These are phyloP conservation scores for Colletotrichum melonis DNA, from an alignment of 2,329 filamentous ascomycete genomes.

Conservation along the genomic window DNA sequence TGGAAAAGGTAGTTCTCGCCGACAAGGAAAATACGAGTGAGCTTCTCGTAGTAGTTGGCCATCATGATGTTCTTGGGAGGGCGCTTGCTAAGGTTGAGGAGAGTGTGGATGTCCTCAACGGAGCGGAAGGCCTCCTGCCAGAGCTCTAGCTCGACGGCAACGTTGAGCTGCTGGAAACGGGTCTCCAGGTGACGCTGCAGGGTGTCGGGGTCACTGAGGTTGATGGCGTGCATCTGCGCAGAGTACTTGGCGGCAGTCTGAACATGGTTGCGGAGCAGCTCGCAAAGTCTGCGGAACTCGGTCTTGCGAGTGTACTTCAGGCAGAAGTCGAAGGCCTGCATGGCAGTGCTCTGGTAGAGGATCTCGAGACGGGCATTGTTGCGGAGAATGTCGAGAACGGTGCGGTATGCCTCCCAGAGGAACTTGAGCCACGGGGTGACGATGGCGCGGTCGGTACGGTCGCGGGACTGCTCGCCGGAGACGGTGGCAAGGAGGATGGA, in stretches of 20 bases:
- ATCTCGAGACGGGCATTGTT: constrained; percentile 98
- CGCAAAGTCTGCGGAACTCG: constrained; percentile 97
- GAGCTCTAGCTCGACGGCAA: constrained; percentile 95
- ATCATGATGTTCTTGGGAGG: constrained; percentile 99
- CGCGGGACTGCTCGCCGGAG: constrained; percentile 95
- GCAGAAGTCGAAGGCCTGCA: constrained; percentile 99
- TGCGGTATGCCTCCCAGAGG: constrained; percentile 98
- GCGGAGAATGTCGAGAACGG: constrained; percentile 96
- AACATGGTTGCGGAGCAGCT: constrained; percentile 97
- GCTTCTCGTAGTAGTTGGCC: constrained; percentile 99
- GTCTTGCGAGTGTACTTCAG: constrained; percentile 98
- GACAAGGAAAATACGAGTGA: constrained; percentile 97
- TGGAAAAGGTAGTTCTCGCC: constrained; percentile 99
- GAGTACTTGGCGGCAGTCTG: constrained; percentile 99
- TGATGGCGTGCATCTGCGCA: constrained; percentile 99
- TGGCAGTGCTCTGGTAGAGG: constrained; percentile 97
- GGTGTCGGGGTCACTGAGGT: constrained; percentile 96
- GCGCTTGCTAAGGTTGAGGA: constrained; percentile 97
- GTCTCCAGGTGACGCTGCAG: constrained; percentile 97
- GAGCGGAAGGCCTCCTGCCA: constrained; percentile 99
- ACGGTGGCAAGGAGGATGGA: constrained; percentile 98
- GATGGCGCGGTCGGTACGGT: constrained; percentile 97
- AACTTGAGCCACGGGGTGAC: constrained; percentile 99
- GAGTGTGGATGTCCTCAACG: constrained; percentile 98
- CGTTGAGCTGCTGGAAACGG: constrained; percentile 97